phyloP scores from a whole-genome alignment of 2,329 filamentous ascomycete genomes.

The Neurospora sp. region DNA sequence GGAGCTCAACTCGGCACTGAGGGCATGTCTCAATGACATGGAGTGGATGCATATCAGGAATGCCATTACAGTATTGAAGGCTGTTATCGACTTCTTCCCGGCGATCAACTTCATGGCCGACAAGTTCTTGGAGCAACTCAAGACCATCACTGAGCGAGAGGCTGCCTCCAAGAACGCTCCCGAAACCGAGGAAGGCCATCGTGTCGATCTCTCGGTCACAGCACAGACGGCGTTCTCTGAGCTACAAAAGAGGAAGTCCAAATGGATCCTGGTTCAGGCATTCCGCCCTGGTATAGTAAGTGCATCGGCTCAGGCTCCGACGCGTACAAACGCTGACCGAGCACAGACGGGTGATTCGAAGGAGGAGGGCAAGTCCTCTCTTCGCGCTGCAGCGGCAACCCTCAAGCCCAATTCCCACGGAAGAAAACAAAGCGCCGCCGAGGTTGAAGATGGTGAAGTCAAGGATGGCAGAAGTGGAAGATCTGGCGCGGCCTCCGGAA shows the following conservation, averaged over 20 bases:
- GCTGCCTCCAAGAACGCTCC: constrained; percentile 36
- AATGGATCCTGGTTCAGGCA: constrained; percentile 66
- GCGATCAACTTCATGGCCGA: constrained; percentile 80
- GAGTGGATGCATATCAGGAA: constrained; percentile 99
- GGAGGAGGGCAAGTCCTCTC: constrained; percentile 33
- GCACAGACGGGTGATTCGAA: constrained; percentile 31
- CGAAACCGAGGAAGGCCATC: constrained; percentile 40
- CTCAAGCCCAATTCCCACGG: constrained; percentile 41
- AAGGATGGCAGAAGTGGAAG: constrained; percentile 42
- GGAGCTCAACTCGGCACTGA: constrained; percentile 68
- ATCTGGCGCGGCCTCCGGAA: constrained; percentile 12
- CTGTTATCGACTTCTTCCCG: constrained; percentile 73
- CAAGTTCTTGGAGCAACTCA: constrained; percentile 53
- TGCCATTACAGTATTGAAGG: constrained; percentile 80
- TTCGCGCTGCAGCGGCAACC: constrained; percentile 51
- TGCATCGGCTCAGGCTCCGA: constrained; percentile 5
- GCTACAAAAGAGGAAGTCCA: constrained; percentile 54
- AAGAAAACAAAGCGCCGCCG: constrained; percentile 28
- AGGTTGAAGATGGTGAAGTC: constrained; percentile 66
- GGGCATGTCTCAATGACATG: constrained; percentile 66
- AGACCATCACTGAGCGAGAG: constrained; percentile 56
- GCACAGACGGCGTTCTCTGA: constrained; percentile 63
- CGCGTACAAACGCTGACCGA: constrained; percentile 21
- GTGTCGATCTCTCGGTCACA: constrained; percentile 66
- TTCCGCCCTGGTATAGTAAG: constrained; percentile 59